phyloP scores from a whole-genome alignment of 805 yeast genomes.

The Monosporozyma aquatica region DNA sequence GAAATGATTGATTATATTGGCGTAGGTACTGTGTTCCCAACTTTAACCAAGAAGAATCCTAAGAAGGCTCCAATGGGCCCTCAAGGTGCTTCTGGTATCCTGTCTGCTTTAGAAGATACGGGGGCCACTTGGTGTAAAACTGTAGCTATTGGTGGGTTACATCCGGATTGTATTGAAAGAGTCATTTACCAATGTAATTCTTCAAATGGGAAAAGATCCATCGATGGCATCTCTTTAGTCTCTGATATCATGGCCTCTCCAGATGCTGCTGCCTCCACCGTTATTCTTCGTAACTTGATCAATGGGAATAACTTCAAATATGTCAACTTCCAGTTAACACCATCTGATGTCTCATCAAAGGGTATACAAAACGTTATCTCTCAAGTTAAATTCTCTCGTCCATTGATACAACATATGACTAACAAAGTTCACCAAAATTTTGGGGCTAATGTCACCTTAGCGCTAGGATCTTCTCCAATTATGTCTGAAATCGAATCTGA shows the following conservation, averaged over 20 bases:
- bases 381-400: slow-evolving; percentile 31
- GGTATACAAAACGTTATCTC: slow-evolving; percentile 12
- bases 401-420: slow-evolving; percentile 80
- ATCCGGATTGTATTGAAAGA: slow-evolving; percentile 49
- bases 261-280: slow-evolving; percentile 46
- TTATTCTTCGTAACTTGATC: slow-evolving; percentile 26
- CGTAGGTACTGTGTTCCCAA: slow-evolving; percentile 68
- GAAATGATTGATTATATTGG: slow-evolving; percentile 68
- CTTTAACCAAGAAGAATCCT: slow-evolving; percentile 57
- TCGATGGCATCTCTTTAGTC: slow-evolving; percentile 86
- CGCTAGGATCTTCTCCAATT: slow-evolving; percentile 79
- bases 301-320: slow-evolving; percentile 12
- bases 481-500: slow-evolving; percentile 74
- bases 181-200: slow-evolving; percentile 43
- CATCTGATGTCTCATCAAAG: neutral
- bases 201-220: slow-evolving; percentile 34
- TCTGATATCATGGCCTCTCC: slow-evolving; percentile 68
- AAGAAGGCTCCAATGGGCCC: slow-evolving; percentile 57
- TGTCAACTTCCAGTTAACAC: slow-evolving; percentile 7
- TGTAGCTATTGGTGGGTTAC: slow-evolving; percentile 79
- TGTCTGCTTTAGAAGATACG: slow-evolving; percentile 37
- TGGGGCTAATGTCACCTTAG: slow-evolving; percentile 78
- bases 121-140: slow-evolving; percentile 37
- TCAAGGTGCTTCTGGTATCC: slow-evolving; percentile 48
- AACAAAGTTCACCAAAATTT: slow-evolving; percentile 82